Conservation (phyloP, 2,329 filamentous ascomycete genomes). For the Cladorrhinum sp. region DNA sequence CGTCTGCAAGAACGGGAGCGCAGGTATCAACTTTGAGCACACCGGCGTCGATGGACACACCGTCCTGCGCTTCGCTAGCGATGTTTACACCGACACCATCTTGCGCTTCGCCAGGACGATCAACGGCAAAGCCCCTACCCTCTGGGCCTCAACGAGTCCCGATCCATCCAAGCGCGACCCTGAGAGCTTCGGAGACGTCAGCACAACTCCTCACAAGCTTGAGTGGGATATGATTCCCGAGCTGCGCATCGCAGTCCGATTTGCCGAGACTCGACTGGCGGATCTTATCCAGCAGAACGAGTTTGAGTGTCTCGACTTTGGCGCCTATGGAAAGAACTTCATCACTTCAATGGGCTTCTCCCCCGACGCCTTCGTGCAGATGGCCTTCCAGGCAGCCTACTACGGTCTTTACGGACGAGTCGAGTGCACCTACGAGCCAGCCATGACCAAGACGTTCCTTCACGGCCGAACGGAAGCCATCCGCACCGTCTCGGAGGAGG, state of each 20-base stretch:
- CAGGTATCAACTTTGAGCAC: slow-evolving; percentile 98
- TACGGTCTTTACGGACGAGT: slow-evolving; percentile 93
- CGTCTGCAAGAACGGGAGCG: slow-evolving; percentile 96
- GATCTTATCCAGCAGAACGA: slow-evolving; percentile 97
- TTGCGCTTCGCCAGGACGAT: slow-evolving; percentile 92
- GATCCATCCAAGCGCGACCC: slow-evolving; percentile 91
- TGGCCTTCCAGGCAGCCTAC: slow-evolving; percentile 98
- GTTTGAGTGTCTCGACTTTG: slow-evolving; percentile 87
- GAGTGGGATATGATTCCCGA: slow-evolving; percentile 98
- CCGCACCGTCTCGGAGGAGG: slow-evolving; percentile 77
- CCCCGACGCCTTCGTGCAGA: slow-evolving; percentile 95
- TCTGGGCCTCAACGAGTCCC: slow-evolving; percentile 88
- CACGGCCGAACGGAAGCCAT: slow-evolving; percentile 95
- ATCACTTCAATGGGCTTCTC: slow-evolving; percentile 97
- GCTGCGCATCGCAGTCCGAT: slow-evolving; percentile 83
- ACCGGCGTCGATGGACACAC: slow-evolving; percentile 98
- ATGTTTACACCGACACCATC: slow-evolving; percentile 96
- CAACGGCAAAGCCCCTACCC: slow-evolving; percentile 84
- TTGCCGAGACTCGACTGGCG: slow-evolving; percentile 89
- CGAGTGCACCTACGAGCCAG: slow-evolving; percentile 94
- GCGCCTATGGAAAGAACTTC: slow-evolving; percentile 90
- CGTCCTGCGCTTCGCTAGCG: slow-evolving; percentile 90
- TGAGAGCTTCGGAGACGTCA: slow-evolving; percentile 87
- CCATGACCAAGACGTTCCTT: slow-evolving; percentile 93
- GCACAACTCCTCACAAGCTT: slow-evolving; percentile 89